Base-by-base conservation (phyloP, 352 stramenopile species). In the Phytophthora capsici region DNA sequence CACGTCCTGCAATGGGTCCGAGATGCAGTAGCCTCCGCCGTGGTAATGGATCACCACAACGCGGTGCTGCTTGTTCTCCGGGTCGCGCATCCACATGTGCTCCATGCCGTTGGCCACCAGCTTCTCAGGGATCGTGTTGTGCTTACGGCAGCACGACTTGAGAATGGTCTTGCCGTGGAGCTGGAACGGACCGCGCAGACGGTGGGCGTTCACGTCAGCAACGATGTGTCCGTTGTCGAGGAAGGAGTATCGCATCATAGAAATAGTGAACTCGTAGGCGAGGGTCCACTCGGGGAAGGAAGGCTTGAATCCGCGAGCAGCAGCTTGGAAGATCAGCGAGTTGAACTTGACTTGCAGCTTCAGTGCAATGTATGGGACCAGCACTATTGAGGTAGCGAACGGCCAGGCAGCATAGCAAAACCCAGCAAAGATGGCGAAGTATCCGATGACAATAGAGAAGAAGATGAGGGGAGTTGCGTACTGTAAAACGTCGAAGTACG, bases 281-380 rank as follows among this genome's bases (percentile, higher is more conserved):
- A 84, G 50, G 13, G 73, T 77, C 75, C 75, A 84, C 26, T 75
- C 48, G 5, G 70, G 70, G 22, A 66, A 74, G 2, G 66, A 54
- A 2, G 75, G 69, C 16, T 65, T 63, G 48, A 73, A 76, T 47
- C 74, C 62, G 4, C 69, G 52, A 8, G 13, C 43, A 4, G 63
- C 50, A 53, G 37, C 50, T 6, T 56, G 30, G 26, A 50, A 22
- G 4, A 75, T 20, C 22, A 70, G 47, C 20, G 63, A 66, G 16
- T 56, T 5, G 45, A 75, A 46, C 51, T 70, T 72, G 52, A 55
- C 41, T 32, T 75, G 63, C 13, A 75, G 23, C 40, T 69, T 69
- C 56, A 75, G 25, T 16, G 63, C 65, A 28, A 72, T 62, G 63
- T 66, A 66, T 47, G 67, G 67, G 45, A 69, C 47, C 16, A 58